Evolutionary conservation across 2,329 filamentous ascomycete genomes (phyloP).

Genomic region (Akanthomyces lecanii): DNA sequence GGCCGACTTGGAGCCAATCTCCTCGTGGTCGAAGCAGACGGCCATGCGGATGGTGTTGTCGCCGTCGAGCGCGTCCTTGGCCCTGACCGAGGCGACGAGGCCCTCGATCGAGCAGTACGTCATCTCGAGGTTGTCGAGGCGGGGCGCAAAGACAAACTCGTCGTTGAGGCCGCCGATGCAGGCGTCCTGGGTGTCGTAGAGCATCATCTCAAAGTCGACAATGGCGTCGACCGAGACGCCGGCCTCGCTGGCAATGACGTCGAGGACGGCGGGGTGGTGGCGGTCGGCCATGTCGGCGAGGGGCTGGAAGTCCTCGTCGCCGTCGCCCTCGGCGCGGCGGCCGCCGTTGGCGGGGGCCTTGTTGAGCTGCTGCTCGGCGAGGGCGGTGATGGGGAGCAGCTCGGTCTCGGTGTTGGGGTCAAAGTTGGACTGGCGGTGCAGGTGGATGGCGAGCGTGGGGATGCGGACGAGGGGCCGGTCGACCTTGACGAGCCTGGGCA

Average conservation of each 20-base stretch:
- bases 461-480: slow-evolving; percentile 87
- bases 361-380: slow-evolving; percentile 86
- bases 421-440: slow-evolving; percentile 81
- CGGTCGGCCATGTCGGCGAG: slow-evolving; percentile 73
- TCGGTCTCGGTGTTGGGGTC: slow-evolving; percentile 97
- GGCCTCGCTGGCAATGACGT: slow-evolving; percentile 77
- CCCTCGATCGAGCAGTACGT: slow-evolving; percentile 88
- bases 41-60: slow-evolving; percentile 86
- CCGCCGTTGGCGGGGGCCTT: slow-evolving; percentile 50
- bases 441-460: slow-evolving; percentile 89
- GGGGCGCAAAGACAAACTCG: slow-evolving; percentile 93
- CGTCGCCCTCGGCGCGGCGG: slow-evolving; percentile 36
- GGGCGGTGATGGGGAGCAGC: slow-evolving; percentile 85
- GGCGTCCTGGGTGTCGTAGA: slow-evolving; percentile 92
- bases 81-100: slow-evolving; percentile 72
- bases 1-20: slow-evolving; percentile 87
- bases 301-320: slow-evolving; percentile 60
- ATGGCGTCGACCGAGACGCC: slow-evolving; percentile 67
- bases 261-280: slow-evolving; percentile 83
- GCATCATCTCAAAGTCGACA: slow-evolving; percentile 91
- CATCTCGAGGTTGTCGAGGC: slow-evolving; percentile 94
- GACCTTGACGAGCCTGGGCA: slow-evolving; percentile 83
- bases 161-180: slow-evolving; percentile 85
- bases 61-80: slow-evolving; percentile 61
- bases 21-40: slow-evolving; percentile 95